phyloP scores from a whole-genome alignment of 2,329 filamentous ascomycete species.

The Diaporthe citri region DNA sequence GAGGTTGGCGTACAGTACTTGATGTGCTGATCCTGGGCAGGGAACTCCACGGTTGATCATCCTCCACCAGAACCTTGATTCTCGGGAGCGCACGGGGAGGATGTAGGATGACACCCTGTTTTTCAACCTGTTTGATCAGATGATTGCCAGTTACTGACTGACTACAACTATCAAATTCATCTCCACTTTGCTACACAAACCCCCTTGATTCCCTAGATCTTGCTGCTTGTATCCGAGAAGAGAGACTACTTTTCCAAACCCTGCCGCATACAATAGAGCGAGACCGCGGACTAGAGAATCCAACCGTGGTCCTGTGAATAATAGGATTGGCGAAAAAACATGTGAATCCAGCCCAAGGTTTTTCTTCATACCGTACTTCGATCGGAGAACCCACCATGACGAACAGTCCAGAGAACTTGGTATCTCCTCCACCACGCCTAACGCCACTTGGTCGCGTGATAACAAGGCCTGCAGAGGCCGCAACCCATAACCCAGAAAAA shows the following conservation, averaged over 20 bases:
- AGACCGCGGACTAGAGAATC: slow-evolving; percentile 3
- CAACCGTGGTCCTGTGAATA: neutral
- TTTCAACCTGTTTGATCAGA: slow-evolving; percentile 15
- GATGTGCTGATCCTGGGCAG: neutral
- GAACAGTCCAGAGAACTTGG: slow-evolving; percentile 31
- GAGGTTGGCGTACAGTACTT: neutral
- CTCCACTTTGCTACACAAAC: slow-evolving; percentile 19
- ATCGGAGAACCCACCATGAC: slow-evolving; percentile 22
- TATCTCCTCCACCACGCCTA: slow-evolving; percentile 39
- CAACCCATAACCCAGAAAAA: slow-evolving; percentile 26
- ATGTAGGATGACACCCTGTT: neutral
- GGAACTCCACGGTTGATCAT: slow-evolving; percentile 1
- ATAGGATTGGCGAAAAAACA: slow-evolving; percentile 1
- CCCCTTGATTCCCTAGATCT: neutral
- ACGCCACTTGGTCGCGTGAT: slow-evolving; percentile 40
- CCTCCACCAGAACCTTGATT: slow-evolving; percentile 9
- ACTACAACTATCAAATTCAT: slow-evolving; percentile 16
- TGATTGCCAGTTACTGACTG: slow-evolving; percentile 1
- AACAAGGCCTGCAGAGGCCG: slow-evolving; percentile 24
- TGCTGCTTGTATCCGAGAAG: slow-evolving; percentile 15
- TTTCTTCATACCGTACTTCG: slow-evolving; percentile 20
- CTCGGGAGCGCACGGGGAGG: neutral
- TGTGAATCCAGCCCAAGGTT: slow-evolving; percentile 14
- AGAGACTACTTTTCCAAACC: slow-evolving; percentile 19
- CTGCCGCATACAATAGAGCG: slow-evolving; percentile 13